phyloP scores from a whole-genome alignment of 2,329 filamentous ascomycete genomes.

The Aureobasidium musti region DNA sequence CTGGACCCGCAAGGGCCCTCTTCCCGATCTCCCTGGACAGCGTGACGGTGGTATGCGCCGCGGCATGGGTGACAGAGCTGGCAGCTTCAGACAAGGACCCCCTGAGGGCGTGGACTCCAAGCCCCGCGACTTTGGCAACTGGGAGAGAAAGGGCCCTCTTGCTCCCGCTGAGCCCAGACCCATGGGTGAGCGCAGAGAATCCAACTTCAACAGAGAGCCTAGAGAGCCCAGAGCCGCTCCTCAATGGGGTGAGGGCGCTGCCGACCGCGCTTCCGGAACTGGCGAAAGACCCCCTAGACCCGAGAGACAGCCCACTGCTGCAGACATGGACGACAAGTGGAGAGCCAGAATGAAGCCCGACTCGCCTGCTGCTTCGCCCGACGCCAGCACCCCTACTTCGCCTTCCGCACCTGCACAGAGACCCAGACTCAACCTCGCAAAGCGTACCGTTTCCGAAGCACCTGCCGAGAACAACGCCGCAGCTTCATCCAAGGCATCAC shows the following conservation, averaged over 20 bases:
- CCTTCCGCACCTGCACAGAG: constrained; percentile 67
- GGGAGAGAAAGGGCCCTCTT: constrained; percentile 92
- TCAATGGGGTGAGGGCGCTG: constrained; percentile 67
- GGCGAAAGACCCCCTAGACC: constrained; percentile 63
- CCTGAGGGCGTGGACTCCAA: constrained; percentile 68
- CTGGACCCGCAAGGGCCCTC: constrained; percentile 91
- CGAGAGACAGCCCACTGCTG: constrained; percentile 71
- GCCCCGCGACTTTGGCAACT: constrained; percentile 78
- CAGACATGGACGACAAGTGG: constrained; percentile 94
- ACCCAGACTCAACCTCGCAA: constrained; percentile 82
- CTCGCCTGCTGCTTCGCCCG: constrained; percentile 63
- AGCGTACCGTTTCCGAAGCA: constrained; percentile 85
- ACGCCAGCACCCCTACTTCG: constrained; percentile 73
- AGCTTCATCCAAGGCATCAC: constrained; percentile 78
- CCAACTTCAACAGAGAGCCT: constrained; percentile 20
- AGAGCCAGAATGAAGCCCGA: constrained; percentile 89
- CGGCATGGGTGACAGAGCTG: constrained; percentile 53
- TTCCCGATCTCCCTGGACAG: constrained; percentile 68
- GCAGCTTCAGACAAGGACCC: constrained; percentile 58
- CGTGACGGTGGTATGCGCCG: constrained; percentile 53
- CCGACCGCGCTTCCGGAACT: constrained; percentile 66
- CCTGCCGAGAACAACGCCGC: constrained; percentile 42
- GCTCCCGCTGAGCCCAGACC: constrained; percentile 60
- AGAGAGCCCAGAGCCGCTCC: constrained; percentile 59
- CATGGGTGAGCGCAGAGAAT: constrained; percentile 18